Conservation (phyloP, 2,329 filamentous ascomycete species). For the Aspergillus eucalypticola region DNA sequence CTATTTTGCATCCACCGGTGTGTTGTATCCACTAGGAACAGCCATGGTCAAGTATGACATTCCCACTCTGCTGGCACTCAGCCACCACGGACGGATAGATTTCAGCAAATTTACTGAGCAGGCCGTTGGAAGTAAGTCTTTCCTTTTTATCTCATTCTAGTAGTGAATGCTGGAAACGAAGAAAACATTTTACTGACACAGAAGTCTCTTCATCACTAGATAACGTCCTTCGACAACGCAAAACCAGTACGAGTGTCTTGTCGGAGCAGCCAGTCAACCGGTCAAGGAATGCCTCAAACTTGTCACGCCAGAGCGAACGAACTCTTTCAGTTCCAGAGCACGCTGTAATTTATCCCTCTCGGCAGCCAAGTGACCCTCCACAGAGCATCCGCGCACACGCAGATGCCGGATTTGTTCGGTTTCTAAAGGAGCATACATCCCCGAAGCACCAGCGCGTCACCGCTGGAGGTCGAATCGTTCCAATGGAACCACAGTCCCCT, state of each 20-base stretch:
- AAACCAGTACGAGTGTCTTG: constrained; percentile 23
- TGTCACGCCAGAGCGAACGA: constrained; percentile 23
- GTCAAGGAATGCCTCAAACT: constrained; percentile 24
- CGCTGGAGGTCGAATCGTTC: constrained; percentile 51
- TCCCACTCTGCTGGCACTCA: constrained; percentile 38
- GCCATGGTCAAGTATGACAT: constrained; percentile 40
- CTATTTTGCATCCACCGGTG: constrained; percentile 5
- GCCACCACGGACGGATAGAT: constrained; percentile 29
- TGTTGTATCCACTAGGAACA: constrained; percentile 6
- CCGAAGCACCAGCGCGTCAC: constrained; percentile 53
- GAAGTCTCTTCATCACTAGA: constrained; percentile 17
- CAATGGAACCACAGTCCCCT: constrained; percentile 41
- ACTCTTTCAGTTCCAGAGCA: constrained; percentile 17
- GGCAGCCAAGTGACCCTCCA: constrained; percentile 38
- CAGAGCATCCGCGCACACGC: constrained; percentile 33
- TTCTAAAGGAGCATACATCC: constrained; percentile 50
- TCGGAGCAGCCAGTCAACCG: constrained; percentile 30
- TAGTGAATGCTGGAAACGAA: background rate
- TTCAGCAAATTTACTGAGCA: constrained; percentile 29
- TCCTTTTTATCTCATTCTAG: background rate
- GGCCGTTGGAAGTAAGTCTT: constrained; percentile 34
- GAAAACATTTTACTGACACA: background rate
- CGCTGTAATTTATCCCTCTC: constrained; percentile 24
- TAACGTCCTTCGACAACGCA: constrained; percentile 26
- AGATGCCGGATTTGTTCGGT: constrained; percentile 48